These are phyloP conservation scores for Acanthamoeba royreba DNA, from an alignment of 208 protist species.

Conservation along the genomic window DNA sequence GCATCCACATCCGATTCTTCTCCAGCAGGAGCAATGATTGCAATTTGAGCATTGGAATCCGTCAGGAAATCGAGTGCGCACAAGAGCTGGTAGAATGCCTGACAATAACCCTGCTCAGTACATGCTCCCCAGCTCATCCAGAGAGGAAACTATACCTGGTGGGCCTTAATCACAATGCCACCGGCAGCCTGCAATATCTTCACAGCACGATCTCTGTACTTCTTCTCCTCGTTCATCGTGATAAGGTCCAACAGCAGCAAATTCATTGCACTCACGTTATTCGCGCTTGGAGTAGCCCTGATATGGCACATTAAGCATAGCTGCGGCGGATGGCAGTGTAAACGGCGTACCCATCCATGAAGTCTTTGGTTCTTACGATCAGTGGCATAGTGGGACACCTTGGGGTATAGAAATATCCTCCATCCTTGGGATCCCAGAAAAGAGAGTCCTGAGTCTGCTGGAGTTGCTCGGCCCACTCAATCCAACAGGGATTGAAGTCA, in stretches of 20 bases:
- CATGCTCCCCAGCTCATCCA: neutral
- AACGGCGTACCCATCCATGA: constrained; percentile 1
- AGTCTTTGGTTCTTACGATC: constrained; percentile 29
- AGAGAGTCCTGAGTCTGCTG: constrained; percentile 1
- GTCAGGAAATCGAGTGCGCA: constrained; percentile 23
- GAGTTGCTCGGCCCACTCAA: neutral
- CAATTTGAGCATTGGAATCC: neutral
- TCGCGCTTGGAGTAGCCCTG: constrained; percentile 9
- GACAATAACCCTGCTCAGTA: neutral
- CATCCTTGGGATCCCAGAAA: neutral
- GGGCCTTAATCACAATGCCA: neutral
- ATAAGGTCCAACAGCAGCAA: neutral
- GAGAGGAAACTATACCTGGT: neutral
- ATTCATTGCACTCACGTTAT: neutral
- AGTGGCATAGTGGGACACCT: neutral
- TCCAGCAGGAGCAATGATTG: neutral
- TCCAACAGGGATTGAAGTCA: constrained; percentile 1
- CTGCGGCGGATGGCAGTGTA: neutral
- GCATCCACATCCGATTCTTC: neutral
- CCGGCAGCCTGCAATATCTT: neutral
- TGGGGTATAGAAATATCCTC: constrained; percentile 35
- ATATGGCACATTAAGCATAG: neutral
- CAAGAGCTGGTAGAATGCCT: constrained; percentile 18
- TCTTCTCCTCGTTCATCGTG: constrained; percentile 8
- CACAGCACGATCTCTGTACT: neutral